Evolutionary conservation across 495 filamentous ascomycete genomes (phyloP).

Genomic region (Mycothermus thermophilus): DNA sequence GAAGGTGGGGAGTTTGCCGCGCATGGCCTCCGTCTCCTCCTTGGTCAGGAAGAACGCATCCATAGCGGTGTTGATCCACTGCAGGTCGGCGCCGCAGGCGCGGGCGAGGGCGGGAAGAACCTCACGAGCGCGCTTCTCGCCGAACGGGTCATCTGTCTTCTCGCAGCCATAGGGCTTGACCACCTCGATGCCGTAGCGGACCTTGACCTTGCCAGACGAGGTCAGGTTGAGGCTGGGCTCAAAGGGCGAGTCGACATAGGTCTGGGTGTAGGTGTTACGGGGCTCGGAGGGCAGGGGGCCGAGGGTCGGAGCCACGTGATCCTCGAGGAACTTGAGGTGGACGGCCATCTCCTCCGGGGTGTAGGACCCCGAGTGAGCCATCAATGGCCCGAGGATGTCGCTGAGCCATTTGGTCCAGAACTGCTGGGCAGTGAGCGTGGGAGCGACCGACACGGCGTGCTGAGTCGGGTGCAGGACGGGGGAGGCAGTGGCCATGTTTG

Average conservation of each 20-base stretch:
- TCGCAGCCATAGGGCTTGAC: not conserved
- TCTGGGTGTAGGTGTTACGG: conserved; percentile 1
- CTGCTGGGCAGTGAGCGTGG: not conserved
- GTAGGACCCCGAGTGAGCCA: not conserved
- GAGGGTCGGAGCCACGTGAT: conserved; percentile 1
- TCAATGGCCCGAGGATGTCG: not conserved
- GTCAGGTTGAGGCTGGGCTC: conserved; percentile 5
- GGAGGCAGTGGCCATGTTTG: not conserved
- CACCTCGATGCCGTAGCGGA: conserved; percentile 1
- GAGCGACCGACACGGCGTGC: no score
- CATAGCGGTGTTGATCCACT: conserved; percentile 3
- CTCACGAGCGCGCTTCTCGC: conserved; percentile 2
- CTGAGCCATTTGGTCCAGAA: conserved; percentile 1
- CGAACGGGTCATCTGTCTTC: conserved; percentile 1
- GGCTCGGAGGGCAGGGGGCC: conserved; percentile 1
- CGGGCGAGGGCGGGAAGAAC: not conserved
- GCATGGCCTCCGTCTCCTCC: not conserved
- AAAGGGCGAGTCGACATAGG: conserved; percentile 1
- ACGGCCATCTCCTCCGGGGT: not conserved
- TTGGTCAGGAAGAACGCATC: conserved; percentile 4
- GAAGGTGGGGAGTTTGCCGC: conserved; percentile 1
- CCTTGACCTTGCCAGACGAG: conserved; percentile 1
- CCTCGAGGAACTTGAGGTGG: conserved; percentile 2
- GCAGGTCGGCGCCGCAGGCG: not conserved
- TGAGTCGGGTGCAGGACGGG: not conserved